Conservation (phyloP, 371 early-diverging fungal species). For the Mortierella sp. region DNA sequence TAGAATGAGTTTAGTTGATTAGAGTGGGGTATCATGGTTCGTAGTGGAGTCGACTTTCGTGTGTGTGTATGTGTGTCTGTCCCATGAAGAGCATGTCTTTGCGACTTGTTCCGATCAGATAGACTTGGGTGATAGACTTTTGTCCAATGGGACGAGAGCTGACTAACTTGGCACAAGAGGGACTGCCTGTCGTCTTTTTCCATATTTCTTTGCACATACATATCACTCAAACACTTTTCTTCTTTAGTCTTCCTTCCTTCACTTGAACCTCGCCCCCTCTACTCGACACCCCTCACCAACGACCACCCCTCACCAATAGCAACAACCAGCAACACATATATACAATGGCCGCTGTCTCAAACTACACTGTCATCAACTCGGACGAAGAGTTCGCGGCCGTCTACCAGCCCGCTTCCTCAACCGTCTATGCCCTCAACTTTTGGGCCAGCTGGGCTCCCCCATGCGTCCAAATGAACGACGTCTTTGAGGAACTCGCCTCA, state of each 20-base stretch:
- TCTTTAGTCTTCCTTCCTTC: not conserved
- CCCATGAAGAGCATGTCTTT: not conserved
- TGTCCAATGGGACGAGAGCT: constrained; percentile 6
- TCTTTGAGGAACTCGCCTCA: constrained; percentile 85
- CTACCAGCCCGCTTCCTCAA: constrained; percentile 29
- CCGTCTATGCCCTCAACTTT: constrained; percentile 80
- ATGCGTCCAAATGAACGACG: constrained; percentile 92
- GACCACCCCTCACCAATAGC: not conserved
- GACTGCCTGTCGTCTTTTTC: constrained; percentile 1
- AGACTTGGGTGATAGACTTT: not conserved
- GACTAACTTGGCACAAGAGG: too few species aligned
- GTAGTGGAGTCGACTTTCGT: not conserved
- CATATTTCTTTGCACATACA: not conserved
- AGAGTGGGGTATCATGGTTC: not conserved
- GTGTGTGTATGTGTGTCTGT: not conserved
- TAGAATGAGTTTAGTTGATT: constrained; percentile 1
- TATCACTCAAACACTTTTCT: not conserved
- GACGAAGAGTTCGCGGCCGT: constrained; percentile 61
- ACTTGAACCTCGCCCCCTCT: not conserved
- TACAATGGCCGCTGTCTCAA: constrained; percentile 24
- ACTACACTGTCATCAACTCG: constrained; percentile 49
- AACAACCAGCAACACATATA: not conserved
- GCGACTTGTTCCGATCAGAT: constrained; percentile 6
- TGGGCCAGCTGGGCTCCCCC: constrained; percentile 94
- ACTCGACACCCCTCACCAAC: not conserved